These are phyloP conservation scores for Hanseniaspora thailandica DNA, from an alignment of 805 yeast species.

Conservation along the genomic window DNA sequence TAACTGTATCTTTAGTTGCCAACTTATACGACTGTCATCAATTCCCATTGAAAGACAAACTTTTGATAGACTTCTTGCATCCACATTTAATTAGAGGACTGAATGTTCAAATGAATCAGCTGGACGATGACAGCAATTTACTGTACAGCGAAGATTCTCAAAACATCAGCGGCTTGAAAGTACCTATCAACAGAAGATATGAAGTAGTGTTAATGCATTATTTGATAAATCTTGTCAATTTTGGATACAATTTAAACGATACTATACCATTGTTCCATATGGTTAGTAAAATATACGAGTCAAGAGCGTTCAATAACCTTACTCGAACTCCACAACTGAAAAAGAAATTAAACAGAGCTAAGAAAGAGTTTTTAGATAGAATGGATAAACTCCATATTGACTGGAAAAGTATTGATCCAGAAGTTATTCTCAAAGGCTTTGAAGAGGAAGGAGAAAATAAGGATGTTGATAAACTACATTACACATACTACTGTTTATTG, in stretches of 20 bases:
- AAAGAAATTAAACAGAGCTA: constrained; percentile 21
- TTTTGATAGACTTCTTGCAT: constrained; percentile 43
- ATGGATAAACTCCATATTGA: constrained; percentile 22
- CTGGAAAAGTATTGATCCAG: constrained; percentile 19
- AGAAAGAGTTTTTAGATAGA: constrained; percentile 24
- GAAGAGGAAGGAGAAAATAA: constrained; percentile 16
- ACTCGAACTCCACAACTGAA: constrained; percentile 23
- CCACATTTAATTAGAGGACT: constrained; percentile 47
- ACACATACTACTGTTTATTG: constrained; percentile 19
- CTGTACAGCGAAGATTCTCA: constrained; percentile 18
- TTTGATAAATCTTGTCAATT: constrained; percentile 39
- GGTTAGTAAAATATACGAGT: constrained; percentile 36
- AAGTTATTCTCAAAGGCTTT: not conserved
- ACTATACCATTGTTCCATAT: constrained; percentile 29
- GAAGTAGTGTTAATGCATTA: constrained; percentile 35
- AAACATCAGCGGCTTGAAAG: constrained; percentile 22
- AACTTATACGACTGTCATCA: constrained; percentile 38
- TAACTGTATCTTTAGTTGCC: constrained; percentile 40
- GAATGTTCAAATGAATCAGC: constrained; percentile 35
- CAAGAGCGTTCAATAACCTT: constrained; percentile 30
- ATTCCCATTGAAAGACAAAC: constrained; percentile 41
- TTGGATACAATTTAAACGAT: constrained; percentile 37
- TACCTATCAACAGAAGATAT: constrained; percentile 31
- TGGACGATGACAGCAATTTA: constrained; percentile 22
- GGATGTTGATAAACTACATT: constrained; percentile 22